Percentiles rank a stretch among this genome's conserved stretches.
Conservation (phyloP, 306 rosid genomes). For the Crotalaria pallida region DNA sequence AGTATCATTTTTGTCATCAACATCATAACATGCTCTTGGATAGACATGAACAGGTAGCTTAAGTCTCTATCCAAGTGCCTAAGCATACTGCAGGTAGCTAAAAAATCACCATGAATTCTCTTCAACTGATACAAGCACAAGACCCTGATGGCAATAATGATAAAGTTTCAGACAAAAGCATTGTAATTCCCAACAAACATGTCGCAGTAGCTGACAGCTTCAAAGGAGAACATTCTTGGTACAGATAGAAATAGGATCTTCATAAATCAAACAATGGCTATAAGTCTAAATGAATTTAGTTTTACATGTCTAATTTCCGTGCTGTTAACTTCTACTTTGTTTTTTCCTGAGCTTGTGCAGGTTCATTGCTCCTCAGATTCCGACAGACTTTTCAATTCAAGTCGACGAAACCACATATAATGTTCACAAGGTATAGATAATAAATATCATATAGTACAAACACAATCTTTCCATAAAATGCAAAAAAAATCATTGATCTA, state of each 20-base stretch:
- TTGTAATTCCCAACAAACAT: conserved; percentile 55
- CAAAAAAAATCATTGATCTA: background rate
- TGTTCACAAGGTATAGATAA: conserved; percentile 76
- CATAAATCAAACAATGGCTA: background rate
- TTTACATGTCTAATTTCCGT: conserved; percentile 10
- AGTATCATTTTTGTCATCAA: conserved; percentile 19
- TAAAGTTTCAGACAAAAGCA: conserved; percentile 50
- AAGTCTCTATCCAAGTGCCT: no score
- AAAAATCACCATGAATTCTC: conserved; percentile 45
- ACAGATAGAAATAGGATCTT: conserved; percentile 5
- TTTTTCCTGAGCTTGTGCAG: conserved; percentile 40
- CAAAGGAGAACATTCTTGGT: conserved; percentile 59
- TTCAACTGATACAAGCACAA: conserved; percentile 29
- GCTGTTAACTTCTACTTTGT: background rate
- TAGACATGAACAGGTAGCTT: no score
- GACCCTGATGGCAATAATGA: conserved; percentile 31
- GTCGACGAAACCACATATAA: conserved; percentile 63
- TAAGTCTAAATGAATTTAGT: background rate
- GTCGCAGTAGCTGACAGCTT: conserved; percentile 43
- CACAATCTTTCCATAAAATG: background rate
- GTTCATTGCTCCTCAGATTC: conserved; percentile 73
- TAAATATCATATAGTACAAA: background rate
- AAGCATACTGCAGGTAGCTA: no score
- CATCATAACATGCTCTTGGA: no score
- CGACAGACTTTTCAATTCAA: conserved; percentile 67